phyloP scores from a whole-genome alignment of 768 basidiomycete genomes.

The Sistotremastrum suecicum region DNA sequence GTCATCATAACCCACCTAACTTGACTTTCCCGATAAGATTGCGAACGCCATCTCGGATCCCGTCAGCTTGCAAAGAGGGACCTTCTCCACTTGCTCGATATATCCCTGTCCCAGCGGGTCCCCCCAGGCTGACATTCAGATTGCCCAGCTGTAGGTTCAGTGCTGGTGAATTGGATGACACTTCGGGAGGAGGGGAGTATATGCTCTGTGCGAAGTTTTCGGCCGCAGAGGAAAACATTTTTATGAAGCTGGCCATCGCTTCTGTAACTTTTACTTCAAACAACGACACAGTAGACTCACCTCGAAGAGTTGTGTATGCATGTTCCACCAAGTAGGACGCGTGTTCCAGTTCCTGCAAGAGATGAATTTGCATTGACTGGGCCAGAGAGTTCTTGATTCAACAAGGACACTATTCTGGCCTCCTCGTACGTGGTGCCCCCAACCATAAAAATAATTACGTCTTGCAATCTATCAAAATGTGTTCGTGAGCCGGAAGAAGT shows the following conservation, averaged over 20 bases:
- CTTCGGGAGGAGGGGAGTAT: conserved; percentile 66
- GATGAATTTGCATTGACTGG: conserved; percentile 26
- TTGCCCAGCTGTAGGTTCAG: conserved; percentile 86
- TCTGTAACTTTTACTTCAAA: neutral
- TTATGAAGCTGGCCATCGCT: conserved; percentile 49
- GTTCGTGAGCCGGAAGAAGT: neutral
- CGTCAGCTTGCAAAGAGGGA: conserved; percentile 69
- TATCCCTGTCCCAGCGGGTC: conserved; percentile 66
- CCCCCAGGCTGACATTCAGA: conserved; percentile 90
- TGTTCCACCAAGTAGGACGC: conserved; percentile 84
- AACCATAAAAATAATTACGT: conserved; percentile 92
- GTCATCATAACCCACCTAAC: conserved; percentile 35
- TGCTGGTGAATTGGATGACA: conserved; percentile 57
- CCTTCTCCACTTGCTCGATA: conserved; percentile 66
- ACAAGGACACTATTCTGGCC: conserved; percentile 65
- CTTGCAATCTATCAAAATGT: conserved; percentile 56
- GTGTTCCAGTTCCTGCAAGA: conserved; percentile 42
- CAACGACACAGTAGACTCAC: conserved; percentile 26
- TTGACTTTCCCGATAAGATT: conserved; percentile 82
- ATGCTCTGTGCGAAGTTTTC: conserved; percentile 46
- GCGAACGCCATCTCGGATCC: conserved; percentile 77
- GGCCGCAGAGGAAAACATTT: conserved; percentile 73
- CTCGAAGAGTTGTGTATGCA: conserved; percentile 90
- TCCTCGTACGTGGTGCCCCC: conserved; percentile 97
- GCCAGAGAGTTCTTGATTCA: conserved; percentile 57